Evolutionary conservation across 371 early-diverging fungal genomes (phyloP).

Genomic region (Nosema muscidifuracis): DNA sequence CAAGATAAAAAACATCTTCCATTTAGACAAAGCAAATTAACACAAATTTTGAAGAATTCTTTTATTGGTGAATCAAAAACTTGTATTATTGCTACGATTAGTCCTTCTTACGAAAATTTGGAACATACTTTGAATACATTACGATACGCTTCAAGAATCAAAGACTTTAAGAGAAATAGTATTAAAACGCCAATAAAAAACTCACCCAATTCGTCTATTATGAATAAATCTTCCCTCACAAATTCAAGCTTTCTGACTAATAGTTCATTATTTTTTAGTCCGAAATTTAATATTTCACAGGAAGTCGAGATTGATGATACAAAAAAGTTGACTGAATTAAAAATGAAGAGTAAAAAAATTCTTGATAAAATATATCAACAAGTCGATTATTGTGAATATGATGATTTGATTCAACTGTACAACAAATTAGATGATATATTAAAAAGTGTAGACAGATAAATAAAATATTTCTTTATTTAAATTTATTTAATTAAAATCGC

Average conservation of each 20-base stretch:
- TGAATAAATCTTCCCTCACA: neutral
- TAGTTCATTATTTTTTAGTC: constrained; percentile 6
- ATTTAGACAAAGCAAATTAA: constrained; percentile 88
- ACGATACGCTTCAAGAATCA: constrained; percentile 71
- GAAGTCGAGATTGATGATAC: neutral
- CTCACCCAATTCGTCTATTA: neutral
- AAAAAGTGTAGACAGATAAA: neutral
- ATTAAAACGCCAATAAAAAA: no score
- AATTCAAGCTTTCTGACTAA: neutral
- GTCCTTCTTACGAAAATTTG: constrained; percentile 76
- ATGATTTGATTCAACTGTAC: neutral
- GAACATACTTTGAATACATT: constrained; percentile 95
- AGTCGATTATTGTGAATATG: neutral
- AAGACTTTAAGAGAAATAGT: constrained; percentile 10
- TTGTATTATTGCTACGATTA: constrained; percentile 90
- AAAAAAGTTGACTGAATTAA: neutral
- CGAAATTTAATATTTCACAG: neutral
- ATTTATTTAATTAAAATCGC: constrained; percentile 23
- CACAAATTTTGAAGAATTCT: constrained; percentile 88
- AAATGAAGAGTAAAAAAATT: neutral
- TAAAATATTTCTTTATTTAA: constrained; percentile 2
- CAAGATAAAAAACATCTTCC: constrained; percentile 81
- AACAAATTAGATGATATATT: neutral
- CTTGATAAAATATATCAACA: neutral
- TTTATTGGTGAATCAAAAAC: constrained; percentile 89